Conservation (phyloP, 163 green algal species). For the Scenedesmus sp. region DNA sequence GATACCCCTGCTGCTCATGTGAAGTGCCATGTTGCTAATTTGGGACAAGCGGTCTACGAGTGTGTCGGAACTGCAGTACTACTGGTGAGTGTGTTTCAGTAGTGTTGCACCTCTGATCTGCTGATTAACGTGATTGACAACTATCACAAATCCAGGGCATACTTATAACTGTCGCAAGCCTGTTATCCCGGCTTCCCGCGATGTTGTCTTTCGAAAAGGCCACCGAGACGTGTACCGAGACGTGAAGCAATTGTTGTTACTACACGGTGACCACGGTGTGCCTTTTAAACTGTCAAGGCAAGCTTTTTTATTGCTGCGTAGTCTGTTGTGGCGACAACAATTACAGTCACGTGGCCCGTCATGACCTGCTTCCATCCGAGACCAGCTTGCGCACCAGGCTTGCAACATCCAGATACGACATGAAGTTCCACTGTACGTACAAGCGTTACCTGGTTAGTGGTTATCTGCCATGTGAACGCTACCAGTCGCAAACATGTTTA, state of each 20-base stretch:
- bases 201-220: background rate
- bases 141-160: too few relatives aligned
- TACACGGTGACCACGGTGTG: background rate
- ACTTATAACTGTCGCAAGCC: too few relatives aligned
- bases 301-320: background rate
- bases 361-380: background rate
- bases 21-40: background rate
- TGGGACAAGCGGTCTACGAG: background rate
- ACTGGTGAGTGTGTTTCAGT: background rate
- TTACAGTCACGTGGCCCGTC: background rate
- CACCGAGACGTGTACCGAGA: conserved; percentile 13
- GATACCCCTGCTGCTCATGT: conserved; percentile 4
- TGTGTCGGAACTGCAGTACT: background rate
- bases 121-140: too few relatives aligned
- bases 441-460: too few relatives aligned
- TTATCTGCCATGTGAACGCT: too few relatives aligned
- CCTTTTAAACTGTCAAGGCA: background rate
- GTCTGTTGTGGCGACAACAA: background rate
- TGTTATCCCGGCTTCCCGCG: background rate
- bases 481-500: too few relatives aligned
- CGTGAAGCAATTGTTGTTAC: background rate
- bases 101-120: too few relatives aligned
- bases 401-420: background rate
- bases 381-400: background rate
- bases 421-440: background rate